Conservation (phyloP, 306 rosid species). For the Geum urbanum region DNA sequence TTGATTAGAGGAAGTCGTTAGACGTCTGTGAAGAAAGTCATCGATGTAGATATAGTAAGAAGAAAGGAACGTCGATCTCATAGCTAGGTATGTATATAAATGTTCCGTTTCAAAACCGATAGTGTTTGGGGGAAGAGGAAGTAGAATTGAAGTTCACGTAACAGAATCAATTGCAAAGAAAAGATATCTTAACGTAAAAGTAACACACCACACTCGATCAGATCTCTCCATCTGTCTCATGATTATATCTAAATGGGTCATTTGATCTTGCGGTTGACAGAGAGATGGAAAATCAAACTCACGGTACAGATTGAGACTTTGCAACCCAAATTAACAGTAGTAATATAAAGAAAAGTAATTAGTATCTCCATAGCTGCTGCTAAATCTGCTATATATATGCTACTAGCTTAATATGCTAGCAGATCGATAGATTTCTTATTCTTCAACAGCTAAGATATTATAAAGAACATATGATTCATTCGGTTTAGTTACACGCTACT, state of each 20-base stretch:
- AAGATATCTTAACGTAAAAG: constrained; percentile 58
- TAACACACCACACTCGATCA: constrained; percentile 21
- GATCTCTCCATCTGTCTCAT: constrained; percentile 24
- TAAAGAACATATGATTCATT: background rate
- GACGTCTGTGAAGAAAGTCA: background rate
- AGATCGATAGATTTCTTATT: constrained; percentile 9
- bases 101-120: background rate
- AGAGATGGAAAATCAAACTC: background rate
- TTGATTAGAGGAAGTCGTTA: background rate
- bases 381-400: background rate
- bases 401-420: too few species aligned
- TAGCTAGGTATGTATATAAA: background rate
- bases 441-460: background rate
- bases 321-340: constrained; percentile 3
- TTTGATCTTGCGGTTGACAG: background rate
- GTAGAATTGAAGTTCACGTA: constrained; percentile 43
- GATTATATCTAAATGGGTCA: background rate
- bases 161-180: constrained; percentile 8
- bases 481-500: constrained; percentile 11
- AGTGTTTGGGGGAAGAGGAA: constrained; percentile 26
- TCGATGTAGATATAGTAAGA: background rate
- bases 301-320: background rate
- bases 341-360: background rate
- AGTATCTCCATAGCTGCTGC: too few species aligned
- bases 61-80: background rate